phyloP scores from a whole-genome alignment of 305 asterid species.

The Solanum hybrid region DNA sequence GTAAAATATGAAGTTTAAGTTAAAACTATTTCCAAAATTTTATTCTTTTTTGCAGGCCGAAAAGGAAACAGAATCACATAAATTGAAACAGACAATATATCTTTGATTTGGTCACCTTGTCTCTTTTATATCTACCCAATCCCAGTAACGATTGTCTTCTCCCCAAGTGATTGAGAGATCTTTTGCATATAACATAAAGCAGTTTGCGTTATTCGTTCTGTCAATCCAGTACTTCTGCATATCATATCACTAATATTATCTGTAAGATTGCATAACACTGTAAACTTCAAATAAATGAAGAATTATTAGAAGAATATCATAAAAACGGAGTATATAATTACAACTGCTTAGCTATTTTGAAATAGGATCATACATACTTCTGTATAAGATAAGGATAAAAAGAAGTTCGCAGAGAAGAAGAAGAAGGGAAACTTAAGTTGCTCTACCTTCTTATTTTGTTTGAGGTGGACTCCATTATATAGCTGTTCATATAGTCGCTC shows the following conservation, averaged over 20 bases:
- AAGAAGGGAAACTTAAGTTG: neutral
- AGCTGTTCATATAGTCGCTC: constrained; percentile 41
- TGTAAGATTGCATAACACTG: neutral
- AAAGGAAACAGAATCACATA: neutral
- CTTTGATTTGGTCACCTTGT: constrained; percentile 31
- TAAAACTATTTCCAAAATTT: neutral
- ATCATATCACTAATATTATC: neutral
- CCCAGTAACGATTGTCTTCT: constrained; percentile 43
- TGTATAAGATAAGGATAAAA: neutral
- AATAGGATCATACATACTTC: neutral
- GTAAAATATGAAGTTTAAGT: neutral
- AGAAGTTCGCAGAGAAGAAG: neutral
- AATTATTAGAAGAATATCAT: neutral
- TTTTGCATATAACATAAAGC: constrained; percentile 56
- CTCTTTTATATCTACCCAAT: constrained; percentile 45
- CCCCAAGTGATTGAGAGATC: constrained; percentile 66
- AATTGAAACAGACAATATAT: neutral
- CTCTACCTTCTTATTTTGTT: constrained; percentile 55
- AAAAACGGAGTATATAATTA: neutral
- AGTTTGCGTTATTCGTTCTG: constrained; percentile 33
- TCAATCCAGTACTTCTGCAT: constrained; percentile 68
- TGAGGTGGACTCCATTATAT: constrained; percentile 41
- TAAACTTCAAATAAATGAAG: neutral
- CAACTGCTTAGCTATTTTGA: neutral
- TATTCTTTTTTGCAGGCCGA: neutral